phyloP scores from a whole-genome alignment of 2,329 filamentous ascomycete species.

The Aspergillus calidoustus region DNA sequence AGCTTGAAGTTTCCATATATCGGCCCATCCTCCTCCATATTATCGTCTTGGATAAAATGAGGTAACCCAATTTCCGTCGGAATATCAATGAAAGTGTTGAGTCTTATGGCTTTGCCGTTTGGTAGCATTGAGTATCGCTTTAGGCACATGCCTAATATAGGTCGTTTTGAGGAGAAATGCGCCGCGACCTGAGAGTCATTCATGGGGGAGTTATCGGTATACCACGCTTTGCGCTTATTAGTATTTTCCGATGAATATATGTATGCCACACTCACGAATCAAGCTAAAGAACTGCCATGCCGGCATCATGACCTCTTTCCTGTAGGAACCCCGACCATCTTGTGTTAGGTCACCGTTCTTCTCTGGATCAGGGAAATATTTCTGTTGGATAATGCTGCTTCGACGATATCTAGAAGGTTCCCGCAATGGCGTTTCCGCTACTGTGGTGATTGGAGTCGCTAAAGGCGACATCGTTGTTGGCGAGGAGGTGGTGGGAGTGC shows the following conservation, averaged over 20 bases:
- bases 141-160: conserved; percentile 88
- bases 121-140: conserved; percentile 83
- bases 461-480: conserved; percentile 32
- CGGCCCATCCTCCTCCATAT: conserved; percentile 67
- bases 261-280: conserved; percentile 67
- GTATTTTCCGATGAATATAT: conserved; percentile 5
- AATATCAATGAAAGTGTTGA: conserved; percentile 88
- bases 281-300: conserved; percentile 97
- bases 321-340: conserved; percentile 48
- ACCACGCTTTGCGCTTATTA: conserved; percentile 71
- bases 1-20: conserved; percentile 91
- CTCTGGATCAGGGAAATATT: conserved; percentile 46
- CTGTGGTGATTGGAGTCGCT: conserved; percentile 33
- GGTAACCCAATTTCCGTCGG: conserved; percentile 82
- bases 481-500: conserved; percentile 41
- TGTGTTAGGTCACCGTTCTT: conserved; percentile 32
- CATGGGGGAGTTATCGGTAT: conserved; percentile 68
- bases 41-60: conserved; percentile 85
- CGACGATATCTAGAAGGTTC: conserved; percentile 35
- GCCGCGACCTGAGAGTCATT: conserved; percentile 82
- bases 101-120: conserved; percentile 69
- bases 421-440: conserved; percentile 31
- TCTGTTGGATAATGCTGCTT: conserved; percentile 50
- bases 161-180: conserved; percentile 80
- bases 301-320: conserved; percentile 89